Evolutionary conservation across 345 rosid species (phyloP).

Genomic region (Conringia planisiliqua): DNA sequence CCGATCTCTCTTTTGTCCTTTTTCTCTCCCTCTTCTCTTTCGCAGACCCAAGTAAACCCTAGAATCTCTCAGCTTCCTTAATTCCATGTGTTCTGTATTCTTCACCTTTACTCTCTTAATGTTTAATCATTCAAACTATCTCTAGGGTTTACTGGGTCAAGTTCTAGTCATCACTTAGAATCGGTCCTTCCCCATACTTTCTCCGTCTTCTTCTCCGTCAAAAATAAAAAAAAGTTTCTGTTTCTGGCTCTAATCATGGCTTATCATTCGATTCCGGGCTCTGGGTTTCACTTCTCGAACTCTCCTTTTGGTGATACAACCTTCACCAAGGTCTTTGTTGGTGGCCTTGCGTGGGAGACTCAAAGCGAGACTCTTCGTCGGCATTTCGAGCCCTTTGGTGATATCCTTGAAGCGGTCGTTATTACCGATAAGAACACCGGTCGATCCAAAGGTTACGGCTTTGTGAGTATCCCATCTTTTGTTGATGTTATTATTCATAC

Average conservation of each 20-base stretch:
- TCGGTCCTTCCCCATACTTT: background rate
- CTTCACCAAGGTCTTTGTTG: slow-evolving; percentile 78
- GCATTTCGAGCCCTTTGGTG: slow-evolving; percentile 82
- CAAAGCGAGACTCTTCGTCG: slow-evolving; percentile 81
- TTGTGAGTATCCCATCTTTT: slow-evolving; percentile 59
- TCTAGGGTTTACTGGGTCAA: slow-evolving; percentile 39
- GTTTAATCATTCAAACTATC: background rate
- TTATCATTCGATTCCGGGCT: slow-evolving; percentile 53
- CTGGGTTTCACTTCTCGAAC: slow-evolving; percentile 64
- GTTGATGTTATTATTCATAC: background rate
- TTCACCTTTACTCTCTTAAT: background rate
- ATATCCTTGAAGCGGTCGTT: slow-evolving; percentile 93
- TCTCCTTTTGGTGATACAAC: slow-evolving; percentile 92
- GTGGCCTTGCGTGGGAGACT: slow-evolving; percentile 96
- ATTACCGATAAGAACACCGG: slow-evolving; percentile 90
- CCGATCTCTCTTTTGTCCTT: slow-evolving; percentile 20
- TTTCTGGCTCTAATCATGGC: slow-evolving; percentile 43
- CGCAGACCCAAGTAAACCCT: slow-evolving; percentile 31
- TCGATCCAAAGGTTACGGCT: slow-evolving; percentile 98
- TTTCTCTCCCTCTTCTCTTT: background rate
- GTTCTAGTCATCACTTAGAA: background rate
- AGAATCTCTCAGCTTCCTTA: slow-evolving; percentile 25
- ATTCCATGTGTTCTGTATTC: background rate
- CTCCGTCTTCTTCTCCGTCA: background rate
- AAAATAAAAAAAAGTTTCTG: background rate